Base-by-base conservation (phyloP, 2,329 filamentous ascomycete species). In the Claviceps purpurea region DNA sequence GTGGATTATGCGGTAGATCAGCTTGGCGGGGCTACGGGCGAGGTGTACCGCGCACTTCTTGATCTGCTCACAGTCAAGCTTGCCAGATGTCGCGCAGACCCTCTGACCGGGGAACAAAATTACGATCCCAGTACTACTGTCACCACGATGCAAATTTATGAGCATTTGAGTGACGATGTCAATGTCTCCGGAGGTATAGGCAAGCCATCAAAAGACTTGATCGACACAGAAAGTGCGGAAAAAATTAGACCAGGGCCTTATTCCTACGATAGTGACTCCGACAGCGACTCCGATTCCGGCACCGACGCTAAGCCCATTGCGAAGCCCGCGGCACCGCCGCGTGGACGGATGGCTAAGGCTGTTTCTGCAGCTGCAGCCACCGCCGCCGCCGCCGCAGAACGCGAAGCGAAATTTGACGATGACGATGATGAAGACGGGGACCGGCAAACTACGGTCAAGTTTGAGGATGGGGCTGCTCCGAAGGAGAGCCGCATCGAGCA, bases 41-140 rank as follows among this genome's bases (percentile, higher is more conserved):
- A 84, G 54, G 81, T 97, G 1, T 97, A 95, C 63, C 80, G 79
- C 40, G 78, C 82, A 14, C 73, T 94, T 18, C 74, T 97, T 13
- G 76, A 78, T 50, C 75, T 81, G 8, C 68, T 95, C 47, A 88
- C 91, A 56, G 75, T 77, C 30, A 80, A 85, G 60, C 73, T 85
- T 3, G 70, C 79, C 2, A 77, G 81, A 49, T 94, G 89, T 62
- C 83, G 80, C 52, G 70, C 75, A 46, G 77, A 84, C 56, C 68
- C 75, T 14, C 55, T 65, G 11, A 61, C 69, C 13, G 66, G 67
- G 16, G 66, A 70, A 18, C 61, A 62, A 7, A 53, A 56, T 14
- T 57, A 60, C 13, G 56, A 56, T 8, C 61, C 62, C 11, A 63
- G 70, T 47, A 60, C 65, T 37, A 58, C 60, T 5, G 72, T 78